Evolutionary conservation across 2,329 filamentous ascomycete species (phyloP), one percentile per base, ranked within the genome.

Genomic region (Zalaria sp.): DNA sequence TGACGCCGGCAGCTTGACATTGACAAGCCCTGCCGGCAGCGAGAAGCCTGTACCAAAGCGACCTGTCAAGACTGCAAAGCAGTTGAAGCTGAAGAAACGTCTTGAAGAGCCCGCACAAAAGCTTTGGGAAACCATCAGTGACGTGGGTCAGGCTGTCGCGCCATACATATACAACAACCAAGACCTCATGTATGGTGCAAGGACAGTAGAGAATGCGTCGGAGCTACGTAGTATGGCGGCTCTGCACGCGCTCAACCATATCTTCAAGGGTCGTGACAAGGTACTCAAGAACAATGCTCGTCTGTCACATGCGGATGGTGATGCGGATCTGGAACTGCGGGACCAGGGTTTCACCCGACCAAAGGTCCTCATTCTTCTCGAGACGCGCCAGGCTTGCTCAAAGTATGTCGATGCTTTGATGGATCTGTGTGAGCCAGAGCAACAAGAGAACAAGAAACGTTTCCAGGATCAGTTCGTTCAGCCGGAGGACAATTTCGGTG

Each of bases 291-390:
- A 96, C 63, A 96, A 88, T 55, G 76, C 83, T 41, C 84, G 79
- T 48, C 63, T 93, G 7, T 69, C 81, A 6, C 79, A 79, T 51
- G 76, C 81, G 41, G 71, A 75, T 3, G 72, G 73, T 6, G 70
- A 71, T 32, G 49, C 54, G 4, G 65, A 72, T 10, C 64, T 83
- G 4, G 86, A 94, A 50, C 68, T 87, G 11, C 77, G 87, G 48
- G 91, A 98, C 51, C 91, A 98, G 62, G 91, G 91, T 0, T 98
- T 95, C 60, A 95, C 89, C 0, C 72, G 91, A 4, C 91, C 91
- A 5, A 96, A 96, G 57, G 81, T 95, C 5, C 72, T 98, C 18
- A 84, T 96, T 59, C 69, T 98, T 11, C 68, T 95, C 1, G 89
- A 91, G 3, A 96, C 91, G 0, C 77, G 88, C 42, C 80, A 95